Evolutionary conservation across 192 early-diverging fungal species (phyloP).

Genomic region (Coemansia sp.): DNA sequence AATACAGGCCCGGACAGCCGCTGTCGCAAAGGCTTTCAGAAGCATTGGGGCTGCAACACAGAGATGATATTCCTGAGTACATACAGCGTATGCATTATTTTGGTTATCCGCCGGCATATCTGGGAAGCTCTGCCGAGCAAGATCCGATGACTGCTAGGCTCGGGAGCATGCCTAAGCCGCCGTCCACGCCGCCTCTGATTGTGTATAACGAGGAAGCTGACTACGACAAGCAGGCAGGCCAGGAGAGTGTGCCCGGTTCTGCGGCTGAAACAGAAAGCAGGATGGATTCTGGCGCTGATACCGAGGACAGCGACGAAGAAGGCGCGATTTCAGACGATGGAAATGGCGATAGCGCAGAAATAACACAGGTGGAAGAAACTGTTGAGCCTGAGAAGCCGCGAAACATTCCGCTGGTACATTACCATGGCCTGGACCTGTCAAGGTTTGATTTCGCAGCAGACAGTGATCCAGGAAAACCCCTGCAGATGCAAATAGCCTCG

Average conservation of each 20-base stretch:
- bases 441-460: slow-evolving; percentile 37
- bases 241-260: neutral
- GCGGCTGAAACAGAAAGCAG: neutral
- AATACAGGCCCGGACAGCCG: slow-evolving; percentile 31
- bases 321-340: slow-evolving; percentile 23
- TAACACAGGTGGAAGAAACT: neutral
- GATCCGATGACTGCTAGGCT: slow-evolving; percentile 33
- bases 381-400: neutral
- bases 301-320: slow-evolving; percentile 28
- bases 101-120: slow-evolving; percentile 49
- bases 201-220: slow-evolving; percentile 31
- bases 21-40: slow-evolving; percentile 33
- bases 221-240: slow-evolving; percentile 4
- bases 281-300: neutral
- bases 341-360: neutral
- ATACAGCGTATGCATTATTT: slow-evolving; percentile 33
- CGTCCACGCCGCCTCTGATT: slow-evolving; percentile 23
- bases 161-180: neutral
- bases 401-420: slow-evolving; percentile 40
- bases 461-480: slow-evolving; percentile 22
- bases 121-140: slow-evolving; percentile 25
- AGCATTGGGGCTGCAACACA: slow-evolving; percentile 28
- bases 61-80: slow-evolving; percentile 32
- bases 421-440: slow-evolving; percentile 35
- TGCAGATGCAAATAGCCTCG: neutral